phyloP scores from a whole-genome alignment of 495 filamentous ascomycete genomes.

The Pseudomonodictys pantanalensis region DNA sequence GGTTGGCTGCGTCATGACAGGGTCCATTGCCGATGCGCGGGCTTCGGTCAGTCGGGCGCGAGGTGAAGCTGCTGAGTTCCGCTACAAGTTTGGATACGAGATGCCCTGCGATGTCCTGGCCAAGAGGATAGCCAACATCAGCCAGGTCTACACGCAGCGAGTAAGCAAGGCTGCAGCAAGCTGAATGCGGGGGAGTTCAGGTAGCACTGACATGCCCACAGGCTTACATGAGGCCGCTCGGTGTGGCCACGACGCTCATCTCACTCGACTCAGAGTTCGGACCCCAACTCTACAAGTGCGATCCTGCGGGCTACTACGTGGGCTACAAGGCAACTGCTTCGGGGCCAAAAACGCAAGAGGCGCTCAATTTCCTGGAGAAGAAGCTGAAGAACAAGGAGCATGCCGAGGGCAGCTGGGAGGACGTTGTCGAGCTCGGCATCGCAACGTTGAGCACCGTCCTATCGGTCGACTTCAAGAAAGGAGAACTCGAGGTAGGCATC shows the following conservation, averaged over 20 bases:
- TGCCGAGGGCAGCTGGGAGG: constrained; percentile 91
- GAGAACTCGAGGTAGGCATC: constrained; percentile 95
- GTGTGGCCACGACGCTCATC: constrained; percentile 90
- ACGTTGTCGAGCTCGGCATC: constrained; percentile 95
- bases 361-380: constrained; percentile 96
- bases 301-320: constrained; percentile 95
- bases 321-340: constrained; percentile 98
- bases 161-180: constrained; percentile 51
- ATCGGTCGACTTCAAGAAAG: constrained; percentile 99
- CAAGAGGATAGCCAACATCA: constrained; percentile 97
- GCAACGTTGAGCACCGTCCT: constrained; percentile 90
- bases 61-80: constrained; percentile 94
- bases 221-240: constrained; percentile 98
- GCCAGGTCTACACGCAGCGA: constrained; percentile 97
- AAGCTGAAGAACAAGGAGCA: constrained; percentile 99
- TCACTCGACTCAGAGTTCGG: constrained; percentile 89
- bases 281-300: constrained; percentile 97
- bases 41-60: constrained; percentile 88
- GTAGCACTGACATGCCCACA: constrained; percentile 42
- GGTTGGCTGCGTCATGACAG: constrained; percentile 97
- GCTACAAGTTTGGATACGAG: constrained; percentile 98
- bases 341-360: constrained; percentile 97
- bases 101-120: constrained; percentile 97
- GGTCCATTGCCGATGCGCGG: constrained; percentile 94
- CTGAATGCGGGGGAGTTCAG: constrained; percentile 1